Conservation (phyloP, 2,329 filamentous ascomycete genomes). For the Diaporthe citri region DNA sequence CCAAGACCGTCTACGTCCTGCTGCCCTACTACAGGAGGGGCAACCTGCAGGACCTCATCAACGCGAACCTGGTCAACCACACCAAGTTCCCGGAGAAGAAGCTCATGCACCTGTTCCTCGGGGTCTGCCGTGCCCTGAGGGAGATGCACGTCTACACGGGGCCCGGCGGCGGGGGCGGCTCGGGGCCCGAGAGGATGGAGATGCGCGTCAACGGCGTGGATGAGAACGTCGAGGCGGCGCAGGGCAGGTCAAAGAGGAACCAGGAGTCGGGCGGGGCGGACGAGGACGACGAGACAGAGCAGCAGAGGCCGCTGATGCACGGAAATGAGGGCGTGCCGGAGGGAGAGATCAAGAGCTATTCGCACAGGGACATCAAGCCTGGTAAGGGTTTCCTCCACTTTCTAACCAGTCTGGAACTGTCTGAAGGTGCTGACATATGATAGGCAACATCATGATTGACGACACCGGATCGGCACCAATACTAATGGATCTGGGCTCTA, state of each 20-base stretch:
- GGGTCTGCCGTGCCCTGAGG: constrained; percentile 88
- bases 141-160: constrained; percentile 92
- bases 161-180: constrained; percentile 38
- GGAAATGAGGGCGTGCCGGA: constrained; percentile 79
- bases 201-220: constrained; percentile 58
- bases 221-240: constrained; percentile 51
- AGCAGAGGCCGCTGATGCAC: constrained; percentile 87
- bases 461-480: constrained; percentile 91
- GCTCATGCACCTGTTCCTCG: constrained; percentile 90
- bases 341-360: constrained; percentile 82
- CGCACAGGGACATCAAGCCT: constrained; percentile 97
- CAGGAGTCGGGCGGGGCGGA: constrained; percentile 61
- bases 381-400: constrained; percentile 64
- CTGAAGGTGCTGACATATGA: neutral
- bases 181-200: constrained; percentile 62
- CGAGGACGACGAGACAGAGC: constrained; percentile 78
- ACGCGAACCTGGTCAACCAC: constrained; percentile 97
- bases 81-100: constrained; percentile 88
- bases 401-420: too few relatives aligned
- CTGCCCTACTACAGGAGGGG: constrained; percentile 95
- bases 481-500: constrained; percentile 95
- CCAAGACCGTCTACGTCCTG: constrained; percentile 96
- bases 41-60: constrained; percentile 98
- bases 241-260: constrained; percentile 57
- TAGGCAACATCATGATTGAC: constrained; percentile 97